Evolutionary conservation across 179 eudicot genomes (phyloP), one percentile per base, ranked within the genome.

Genomic region (Monotropa hypopitys): DNA sequence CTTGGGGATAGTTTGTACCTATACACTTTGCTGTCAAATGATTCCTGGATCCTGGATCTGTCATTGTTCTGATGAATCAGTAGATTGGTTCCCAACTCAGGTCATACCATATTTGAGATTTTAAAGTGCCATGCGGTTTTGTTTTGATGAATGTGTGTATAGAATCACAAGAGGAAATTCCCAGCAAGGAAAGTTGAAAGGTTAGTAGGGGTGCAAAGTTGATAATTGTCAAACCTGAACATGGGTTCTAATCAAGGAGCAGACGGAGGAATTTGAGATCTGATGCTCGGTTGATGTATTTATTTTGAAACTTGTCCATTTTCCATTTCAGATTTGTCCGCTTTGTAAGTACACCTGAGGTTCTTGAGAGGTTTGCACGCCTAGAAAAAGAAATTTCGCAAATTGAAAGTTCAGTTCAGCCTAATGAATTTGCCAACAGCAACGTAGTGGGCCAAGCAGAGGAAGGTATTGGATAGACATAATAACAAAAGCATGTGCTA

Each of bases 281-380:
- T 30, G 72, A 20, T 45, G 12, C 1, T 32, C 20, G 35, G 30
- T 62, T 76, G 59, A 62, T 46, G 20, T 11, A 45, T 4, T 30
- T 59, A 4, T n/a, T 30, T 28, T 30, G 4, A 30, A 23, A 20
- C 15, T 74, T 50, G 30, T 74, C 35, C 28, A 10, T 72, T 76
- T 76, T 49, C 15, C 57, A 30, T 78, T 81, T 74, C 86, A 88
- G 90, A 76, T 81, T 88, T 74, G 90, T 88, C 63, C 83, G 90
- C 21, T 88, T 88, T 72, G 85, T 88, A 67, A 86, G 86, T 81
- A 85, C 90, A 6, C 90, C 90, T 45, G 90, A 87, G 76, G 80
- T 87, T 80, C 87, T 87, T 69, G 90, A 85, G 84, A 87, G 90
- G 76, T 85, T 87, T 72, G 79, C 82, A 43, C 83, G 86, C 26